A percentile compares a stretch with the other conserved stretches of the same genome.
Evolutionary conservation across 495 filamentous ascomycete genomes (phyloP).

Genomic region (Melanomma pulvis-pyrius): DNA sequence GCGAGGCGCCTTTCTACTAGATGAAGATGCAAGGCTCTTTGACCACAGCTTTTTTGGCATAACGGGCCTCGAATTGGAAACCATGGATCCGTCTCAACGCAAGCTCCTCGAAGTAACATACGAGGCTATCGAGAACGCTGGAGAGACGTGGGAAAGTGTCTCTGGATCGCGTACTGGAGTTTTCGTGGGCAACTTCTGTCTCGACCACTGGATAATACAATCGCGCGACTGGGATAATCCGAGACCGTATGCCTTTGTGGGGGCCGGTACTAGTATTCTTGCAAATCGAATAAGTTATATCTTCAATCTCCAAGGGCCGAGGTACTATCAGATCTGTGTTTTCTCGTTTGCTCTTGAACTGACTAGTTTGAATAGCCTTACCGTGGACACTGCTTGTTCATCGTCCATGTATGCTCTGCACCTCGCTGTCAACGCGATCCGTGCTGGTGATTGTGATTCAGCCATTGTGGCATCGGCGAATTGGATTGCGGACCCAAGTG

Average conservation of each 20-base stretch:
- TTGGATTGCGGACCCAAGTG: conserved; percentile 50
- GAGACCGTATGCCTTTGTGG: background rate
- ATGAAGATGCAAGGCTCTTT: conserved; percentile 25
- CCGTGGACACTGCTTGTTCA: conserved; percentile 29
- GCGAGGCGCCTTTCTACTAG: conserved; percentile 11
- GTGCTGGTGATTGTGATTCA: conserved; percentile 37
- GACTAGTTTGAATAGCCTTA: background rate
- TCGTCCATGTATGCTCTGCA: conserved; percentile 41
- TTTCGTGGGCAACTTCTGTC: conserved; percentile 24
- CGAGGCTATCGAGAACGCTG: conserved; percentile 42
- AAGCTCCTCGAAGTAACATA: conserved; percentile 37
- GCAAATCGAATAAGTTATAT: conserved; percentile 27
- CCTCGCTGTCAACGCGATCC: conserved; percentile 28
- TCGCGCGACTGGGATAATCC: conserved; percentile 19
- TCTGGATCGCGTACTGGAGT: conserved; percentile 32
- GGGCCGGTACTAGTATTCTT: conserved; percentile 6
- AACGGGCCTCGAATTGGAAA: background rate
- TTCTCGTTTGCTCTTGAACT: background rate
- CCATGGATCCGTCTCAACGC: conserved; percentile 26
- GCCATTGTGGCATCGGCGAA: conserved; percentile 44
- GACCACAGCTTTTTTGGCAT: conserved; percentile 31
- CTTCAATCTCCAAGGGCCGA: conserved; percentile 36
- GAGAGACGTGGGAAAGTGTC: conserved; percentile 35
- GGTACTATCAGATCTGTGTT: conserved; percentile 10
- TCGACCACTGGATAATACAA: conserved; percentile 23